Conservation (phyloP, 495 filamentous ascomycete genomes). For the Aspergillus saccharolyticus region DNA sequence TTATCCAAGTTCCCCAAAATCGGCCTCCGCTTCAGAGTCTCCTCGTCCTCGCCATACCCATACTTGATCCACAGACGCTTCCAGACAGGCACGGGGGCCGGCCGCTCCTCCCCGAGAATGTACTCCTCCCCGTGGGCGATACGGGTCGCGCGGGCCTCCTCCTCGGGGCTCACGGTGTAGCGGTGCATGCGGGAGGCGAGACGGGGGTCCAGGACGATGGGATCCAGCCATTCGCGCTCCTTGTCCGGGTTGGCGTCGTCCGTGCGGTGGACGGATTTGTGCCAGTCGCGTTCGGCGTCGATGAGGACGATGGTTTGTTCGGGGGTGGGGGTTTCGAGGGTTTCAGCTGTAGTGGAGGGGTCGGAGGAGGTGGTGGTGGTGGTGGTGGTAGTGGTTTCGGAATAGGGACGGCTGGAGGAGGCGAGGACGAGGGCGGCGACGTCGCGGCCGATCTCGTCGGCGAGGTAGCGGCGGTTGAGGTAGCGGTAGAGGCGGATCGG, state of each 20-base stretch:
- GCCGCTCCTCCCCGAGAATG: conserved; percentile 52
- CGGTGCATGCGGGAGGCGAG: conserved; percentile 76
- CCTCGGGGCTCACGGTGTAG: conserved; percentile 58
- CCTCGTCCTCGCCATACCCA: conserved; percentile 44
- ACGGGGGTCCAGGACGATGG: conserved; percentile 71
- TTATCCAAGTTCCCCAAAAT: conserved; percentile 38
- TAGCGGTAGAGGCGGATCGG: conserved; percentile 82
- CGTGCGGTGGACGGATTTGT: conserved; percentile 69
- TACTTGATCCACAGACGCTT: conserved; percentile 42
- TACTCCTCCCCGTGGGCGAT: conserved; percentile 63
- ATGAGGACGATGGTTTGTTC: conserved; percentile 70
- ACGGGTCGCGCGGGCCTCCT: conserved; percentile 59
- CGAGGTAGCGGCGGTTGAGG: conserved; percentile 77
- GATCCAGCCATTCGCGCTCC: conserved; percentile 71
- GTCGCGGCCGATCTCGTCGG: conserved; percentile 83
- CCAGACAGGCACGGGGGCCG: conserved; percentile 35
- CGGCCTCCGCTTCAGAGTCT: conserved; percentile 35
- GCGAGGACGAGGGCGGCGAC: conserved; percentile 80
- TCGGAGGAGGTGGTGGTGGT: conserved; percentile 21
- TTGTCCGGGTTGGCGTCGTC: conserved; percentile 40
- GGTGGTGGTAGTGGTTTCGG: conserved; percentile 21
- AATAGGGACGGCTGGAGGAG: conserved; percentile 47
- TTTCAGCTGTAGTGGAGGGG: background rate
- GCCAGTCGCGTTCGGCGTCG: conserved; percentile 82
- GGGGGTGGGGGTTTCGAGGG: conserved; percentile 23